phyloP scores from a whole-genome alignment of 129 eudicot species.

The Lactuca saligna region DNA sequence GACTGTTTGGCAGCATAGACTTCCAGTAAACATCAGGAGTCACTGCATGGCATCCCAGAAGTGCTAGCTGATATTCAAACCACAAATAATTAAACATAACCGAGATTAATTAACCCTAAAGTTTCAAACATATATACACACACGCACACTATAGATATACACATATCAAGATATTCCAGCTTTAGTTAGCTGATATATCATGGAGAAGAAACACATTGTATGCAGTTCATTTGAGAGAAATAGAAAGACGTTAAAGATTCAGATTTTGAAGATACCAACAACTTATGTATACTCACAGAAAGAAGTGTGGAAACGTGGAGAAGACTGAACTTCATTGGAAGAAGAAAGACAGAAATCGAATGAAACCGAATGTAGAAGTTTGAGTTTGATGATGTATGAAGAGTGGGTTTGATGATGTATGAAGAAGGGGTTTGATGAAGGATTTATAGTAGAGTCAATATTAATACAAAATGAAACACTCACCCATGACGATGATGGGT shows the following conservation, averaged over 20 bases:
- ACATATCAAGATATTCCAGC: too few relatives aligned
- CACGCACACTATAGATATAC: not conserved
- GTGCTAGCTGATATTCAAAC: slow-evolving; percentile 4
- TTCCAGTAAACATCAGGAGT: slow-evolving; percentile 45
- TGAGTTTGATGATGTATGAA: slow-evolving; percentile 25
- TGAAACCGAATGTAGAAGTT: not conserved
- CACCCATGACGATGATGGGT: slow-evolving; percentile 13
- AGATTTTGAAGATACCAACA: not conserved
- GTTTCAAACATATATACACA: not conserved
- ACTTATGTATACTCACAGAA: not conserved
- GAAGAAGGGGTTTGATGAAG: slow-evolving; percentile 9
- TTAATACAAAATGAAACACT: slow-evolving; percentile 14
- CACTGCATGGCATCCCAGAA: slow-evolving; percentile 22
- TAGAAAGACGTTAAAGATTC: not conserved
- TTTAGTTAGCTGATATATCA: too few relatives aligned
- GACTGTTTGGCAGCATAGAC: slow-evolving; percentile 30
- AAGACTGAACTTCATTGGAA: not conserved
- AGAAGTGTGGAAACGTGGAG: slow-evolving; percentile 18
- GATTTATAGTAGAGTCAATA: slow-evolving; percentile 13
- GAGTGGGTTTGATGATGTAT: slow-evolving; percentile 6
- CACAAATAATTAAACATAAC: not conserved
- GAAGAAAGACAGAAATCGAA: not conserved
- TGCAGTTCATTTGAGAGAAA: too few relatives aligned
- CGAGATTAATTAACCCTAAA: not conserved
- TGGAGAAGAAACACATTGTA: too few relatives aligned